These are phyloP conservation scores for Aschersonia sp. DNA, from an alignment of 2,329 filamentous ascomycete species.

Conservation along the genomic window DNA sequence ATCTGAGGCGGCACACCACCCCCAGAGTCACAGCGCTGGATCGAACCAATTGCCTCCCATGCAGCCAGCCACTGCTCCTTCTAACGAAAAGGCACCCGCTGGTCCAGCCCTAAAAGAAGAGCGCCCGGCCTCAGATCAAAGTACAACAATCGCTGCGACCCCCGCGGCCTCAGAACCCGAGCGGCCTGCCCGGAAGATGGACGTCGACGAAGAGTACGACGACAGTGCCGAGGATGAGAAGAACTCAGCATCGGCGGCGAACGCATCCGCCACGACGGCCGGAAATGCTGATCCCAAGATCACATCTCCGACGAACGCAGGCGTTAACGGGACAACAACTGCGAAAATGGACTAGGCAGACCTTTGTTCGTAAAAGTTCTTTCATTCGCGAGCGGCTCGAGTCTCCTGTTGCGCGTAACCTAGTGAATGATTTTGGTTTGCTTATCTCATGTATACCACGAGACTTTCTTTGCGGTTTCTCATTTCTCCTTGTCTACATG, in stretches of 20 bases:
- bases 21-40: conserved; percentile 38
- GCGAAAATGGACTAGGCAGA: conserved; percentile 29
- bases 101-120: conserved; percentile 41
- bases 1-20: conserved; percentile 80
- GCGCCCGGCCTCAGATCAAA: conserved; percentile 26
- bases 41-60: conserved; percentile 45
- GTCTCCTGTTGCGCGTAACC: too few species aligned
- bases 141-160: conserved; percentile 30
- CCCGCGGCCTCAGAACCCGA: conserved; percentile 55
- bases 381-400: too few species aligned
- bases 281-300: conserved; percentile 37
- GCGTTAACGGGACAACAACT: conserved; percentile 21
- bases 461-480: too few species aligned
- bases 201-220: conserved; percentile 95
- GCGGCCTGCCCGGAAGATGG: conserved; percentile 80
- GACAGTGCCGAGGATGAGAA: conserved; percentile 83
- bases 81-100: conserved; percentile 27
- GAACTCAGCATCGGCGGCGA: conserved; percentile 30
- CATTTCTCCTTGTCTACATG: too few species aligned
- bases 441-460: too few species aligned
- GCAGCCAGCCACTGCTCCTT: conserved; percentile 43
- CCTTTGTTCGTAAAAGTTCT: neutral
- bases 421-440: neutral
- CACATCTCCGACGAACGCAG: conserved; percentile 6
- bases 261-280: conserved; percentile 31